phyloP scores from a whole-genome alignment of 1,284 basidiomycete species.

The Leccinum fuscescens region DNA sequence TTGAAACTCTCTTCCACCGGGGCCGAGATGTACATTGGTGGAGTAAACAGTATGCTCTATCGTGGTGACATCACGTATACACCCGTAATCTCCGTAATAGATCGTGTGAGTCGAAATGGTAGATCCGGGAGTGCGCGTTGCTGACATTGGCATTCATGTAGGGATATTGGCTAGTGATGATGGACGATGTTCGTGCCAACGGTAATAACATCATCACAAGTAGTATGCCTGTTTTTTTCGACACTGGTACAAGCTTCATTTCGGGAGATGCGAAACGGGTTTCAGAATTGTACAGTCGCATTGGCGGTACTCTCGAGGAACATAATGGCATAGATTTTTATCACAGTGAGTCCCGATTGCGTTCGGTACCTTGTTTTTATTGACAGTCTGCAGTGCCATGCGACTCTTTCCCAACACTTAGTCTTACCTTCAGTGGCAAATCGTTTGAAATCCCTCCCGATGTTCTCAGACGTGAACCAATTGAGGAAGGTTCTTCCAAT shows the following conservation, averaged over 20 bases:
- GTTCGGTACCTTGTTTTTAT: neutral
- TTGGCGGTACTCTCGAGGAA: neutral
- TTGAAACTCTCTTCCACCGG: too few species aligned
- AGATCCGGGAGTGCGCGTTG: neutral
- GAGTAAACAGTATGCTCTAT: too few species aligned
- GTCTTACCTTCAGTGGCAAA: neutral
- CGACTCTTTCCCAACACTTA: neutral
- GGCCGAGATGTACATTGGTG: too few species aligned
- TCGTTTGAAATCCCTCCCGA: neutral
- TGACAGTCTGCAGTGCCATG: neutral
- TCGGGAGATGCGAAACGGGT: neutral
- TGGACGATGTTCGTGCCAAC: neutral
- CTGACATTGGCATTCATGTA: neutral
- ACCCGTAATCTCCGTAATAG: neutral
- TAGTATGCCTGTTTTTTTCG: neutral
- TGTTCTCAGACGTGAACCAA: too few species aligned
- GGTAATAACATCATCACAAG: neutral
- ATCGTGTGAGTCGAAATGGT: neutral
- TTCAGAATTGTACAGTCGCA: neutral
- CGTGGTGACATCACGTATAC: too few species aligned
- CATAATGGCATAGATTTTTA: neutral
- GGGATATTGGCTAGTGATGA: neutral
- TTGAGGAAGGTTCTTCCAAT: too few species aligned
- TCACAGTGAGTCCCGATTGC: neutral
- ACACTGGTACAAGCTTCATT: neutral